Conservation (phyloP, 2,329 filamentous ascomycete genomes). For the Elsinoe batatas region DNA sequence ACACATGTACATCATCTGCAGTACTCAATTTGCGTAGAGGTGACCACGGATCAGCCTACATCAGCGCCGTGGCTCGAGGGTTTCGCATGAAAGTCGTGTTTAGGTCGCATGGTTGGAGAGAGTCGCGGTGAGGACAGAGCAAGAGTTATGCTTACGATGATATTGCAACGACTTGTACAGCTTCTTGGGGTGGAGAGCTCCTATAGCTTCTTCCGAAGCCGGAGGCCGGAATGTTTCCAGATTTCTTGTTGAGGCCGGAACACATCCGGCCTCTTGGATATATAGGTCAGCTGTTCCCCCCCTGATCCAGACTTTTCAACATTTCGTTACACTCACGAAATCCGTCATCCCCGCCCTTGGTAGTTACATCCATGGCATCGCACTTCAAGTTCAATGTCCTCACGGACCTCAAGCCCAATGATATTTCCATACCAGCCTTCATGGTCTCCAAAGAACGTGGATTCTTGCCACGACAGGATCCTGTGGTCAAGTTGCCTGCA, state of each 20-base stretch:
- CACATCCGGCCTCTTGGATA: slow-evolving; percentile 13
- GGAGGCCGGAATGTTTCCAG: slow-evolving; percentile 8
- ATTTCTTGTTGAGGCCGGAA: slow-evolving; percentile 14
- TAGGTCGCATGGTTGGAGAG: too few species aligned
- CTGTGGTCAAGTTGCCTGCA: slow-evolving; percentile 49
- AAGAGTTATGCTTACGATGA: too few species aligned
- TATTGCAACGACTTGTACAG: too few species aligned
- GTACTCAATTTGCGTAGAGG: too few species aligned
- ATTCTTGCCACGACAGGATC: slow-evolving; percentile 56
- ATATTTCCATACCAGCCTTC: slow-evolving; percentile 59
- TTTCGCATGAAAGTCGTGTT: too few species aligned
- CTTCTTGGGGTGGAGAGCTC: neutral
- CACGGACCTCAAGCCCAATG: slow-evolving; percentile 51
- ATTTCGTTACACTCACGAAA: slow-evolving; percentile 3
- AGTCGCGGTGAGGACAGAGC: too few species aligned
- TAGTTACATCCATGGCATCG: slow-evolving; percentile 10
- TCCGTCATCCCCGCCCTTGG: neutral
- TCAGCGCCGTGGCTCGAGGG: neutral
- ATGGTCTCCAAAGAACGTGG: slow-evolving; percentile 68
- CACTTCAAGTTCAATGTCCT: slow-evolving; percentile 48
- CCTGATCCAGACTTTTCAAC: neutral
- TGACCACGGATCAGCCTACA: too few species aligned
- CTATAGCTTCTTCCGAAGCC: neutral
- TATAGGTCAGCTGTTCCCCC: slow-evolving; percentile 10
- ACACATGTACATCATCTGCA: too few species aligned